phyloP scores from a whole-genome alignment of 2,329 filamentous ascomycete genomes.

The Trichoderma sp. region DNA sequence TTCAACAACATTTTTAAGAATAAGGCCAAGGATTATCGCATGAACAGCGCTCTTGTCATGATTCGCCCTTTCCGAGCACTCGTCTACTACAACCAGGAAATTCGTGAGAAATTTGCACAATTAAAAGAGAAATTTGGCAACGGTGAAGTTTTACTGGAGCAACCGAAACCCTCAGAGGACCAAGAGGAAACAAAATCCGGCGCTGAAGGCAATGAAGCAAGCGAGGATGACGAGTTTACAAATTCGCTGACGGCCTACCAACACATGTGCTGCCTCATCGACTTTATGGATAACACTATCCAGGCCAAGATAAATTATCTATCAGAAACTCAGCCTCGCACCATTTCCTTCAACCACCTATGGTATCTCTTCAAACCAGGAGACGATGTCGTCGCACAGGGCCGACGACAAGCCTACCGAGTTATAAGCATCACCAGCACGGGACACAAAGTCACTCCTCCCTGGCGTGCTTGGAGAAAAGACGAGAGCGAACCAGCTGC shows the following conservation, averaged over 20 bases:
- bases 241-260: neutral
- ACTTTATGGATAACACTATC: constrained; percentile 11
- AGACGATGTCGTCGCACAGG: constrained; percentile 22
- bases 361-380: constrained; percentile 31
- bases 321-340: neutral
- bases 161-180: neutral
- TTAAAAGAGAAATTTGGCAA: neutral
- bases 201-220: neutral
- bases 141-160: neutral
- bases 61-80: constrained; percentile 16
- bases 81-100: constrained; percentile 8
- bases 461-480: neutral
- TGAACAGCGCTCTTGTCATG: neutral
- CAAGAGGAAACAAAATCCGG: neutral
- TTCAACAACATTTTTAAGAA: neutral
- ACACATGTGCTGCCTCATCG: constrained; percentile 13
- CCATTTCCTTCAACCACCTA: constrained; percentile 27
- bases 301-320: constrained; percentile 1
- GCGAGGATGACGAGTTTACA: neutral
- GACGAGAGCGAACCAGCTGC: neutral
- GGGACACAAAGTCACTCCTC: neutral
- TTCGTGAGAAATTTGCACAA: neutral
- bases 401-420: constrained; percentile 27
- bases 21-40: neutral
- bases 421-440: constrained; percentile 23